phyloP scores from a whole-genome alignment of 306 rosid genomes.

The Prunus salicina region DNA sequence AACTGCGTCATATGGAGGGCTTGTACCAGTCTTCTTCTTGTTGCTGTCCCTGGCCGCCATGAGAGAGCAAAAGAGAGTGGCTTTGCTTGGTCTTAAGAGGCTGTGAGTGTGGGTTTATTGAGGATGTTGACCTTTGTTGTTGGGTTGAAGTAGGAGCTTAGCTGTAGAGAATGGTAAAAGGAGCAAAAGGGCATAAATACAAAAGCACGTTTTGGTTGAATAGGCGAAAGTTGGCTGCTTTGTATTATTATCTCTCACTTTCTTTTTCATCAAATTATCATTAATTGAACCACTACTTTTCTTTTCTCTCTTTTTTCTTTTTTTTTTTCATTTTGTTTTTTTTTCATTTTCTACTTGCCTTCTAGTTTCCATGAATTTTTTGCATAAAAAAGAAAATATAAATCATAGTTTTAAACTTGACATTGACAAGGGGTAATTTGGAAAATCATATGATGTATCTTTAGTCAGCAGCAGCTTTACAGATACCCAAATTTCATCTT shows the following conservation, averaged over 20 bases:
- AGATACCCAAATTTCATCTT: neutral
- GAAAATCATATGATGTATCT: neutral
- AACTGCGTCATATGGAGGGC: constrained; percentile 13
- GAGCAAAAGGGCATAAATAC: constrained; percentile 16
- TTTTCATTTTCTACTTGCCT: neutral
- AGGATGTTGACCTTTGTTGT: constrained; percentile 40
- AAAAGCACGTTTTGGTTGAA: constrained; percentile 51
- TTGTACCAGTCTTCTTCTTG: constrained; percentile 15
- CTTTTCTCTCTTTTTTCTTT: neutral
- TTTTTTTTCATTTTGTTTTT: neutral
- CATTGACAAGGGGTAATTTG: neutral
- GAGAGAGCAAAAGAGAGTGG: neutral
- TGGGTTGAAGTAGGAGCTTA: neutral
- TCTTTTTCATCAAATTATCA: constrained; percentile 13
- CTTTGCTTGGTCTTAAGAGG: constrained; percentile 43
- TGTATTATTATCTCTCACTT: neutral
- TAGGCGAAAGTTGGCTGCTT: constrained; percentile 13
- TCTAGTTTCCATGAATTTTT: neutral
- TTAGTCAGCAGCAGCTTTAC: neutral
- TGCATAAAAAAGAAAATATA: neutral
- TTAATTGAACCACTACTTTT: neutral
- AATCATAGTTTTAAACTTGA: neutral
- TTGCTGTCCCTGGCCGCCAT: constrained; percentile 54
- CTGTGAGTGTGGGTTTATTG: constrained; percentile 27
- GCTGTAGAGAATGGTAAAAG: constrained; percentile 19